phyloP scores from a whole-genome alignment of 805 yeast genomes.

The Saturnispora halmiae region DNA sequence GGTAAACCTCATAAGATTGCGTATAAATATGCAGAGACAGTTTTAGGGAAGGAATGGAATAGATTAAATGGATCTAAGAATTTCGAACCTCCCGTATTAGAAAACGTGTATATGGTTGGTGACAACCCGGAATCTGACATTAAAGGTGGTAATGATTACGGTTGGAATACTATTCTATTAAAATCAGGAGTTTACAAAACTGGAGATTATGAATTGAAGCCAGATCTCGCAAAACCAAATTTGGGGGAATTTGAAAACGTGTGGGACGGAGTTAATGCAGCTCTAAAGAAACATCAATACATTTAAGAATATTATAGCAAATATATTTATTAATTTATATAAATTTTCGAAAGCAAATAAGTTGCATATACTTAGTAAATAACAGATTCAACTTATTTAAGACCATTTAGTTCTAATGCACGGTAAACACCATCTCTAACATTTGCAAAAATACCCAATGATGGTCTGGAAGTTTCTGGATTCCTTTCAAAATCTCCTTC shows the following conservation, averaged over 20 bases:
- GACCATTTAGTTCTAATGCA: constrained; percentile 18
- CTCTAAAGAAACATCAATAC: constrained; percentile 14
- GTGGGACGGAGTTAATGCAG: constrained; percentile 32
- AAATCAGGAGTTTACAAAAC: constrained; percentile 81
- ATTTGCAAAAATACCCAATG: constrained; percentile 41
- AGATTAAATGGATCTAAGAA: constrained; percentile 17
- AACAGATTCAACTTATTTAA: constrained; percentile 5
- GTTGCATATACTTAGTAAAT: background rate
- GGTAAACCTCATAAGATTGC: constrained; percentile 79
- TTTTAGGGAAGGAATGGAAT: constrained; percentile 44
- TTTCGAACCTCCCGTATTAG: constrained; percentile 35
- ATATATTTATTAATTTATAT: background rate
- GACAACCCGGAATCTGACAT: constrained; percentile 95
- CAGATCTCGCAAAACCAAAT: constrained; percentile 33
- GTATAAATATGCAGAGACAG: constrained; percentile 72
- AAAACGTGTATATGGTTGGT: constrained; percentile 85
- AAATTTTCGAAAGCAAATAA: background rate
- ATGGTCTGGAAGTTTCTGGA: constrained; percentile 33
- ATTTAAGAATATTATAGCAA: background rate
- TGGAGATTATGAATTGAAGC: constrained; percentile 34
- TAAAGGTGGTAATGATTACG: constrained; percentile 74
- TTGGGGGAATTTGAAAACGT: constrained; percentile 44
- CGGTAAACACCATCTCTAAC: constrained; percentile 37
- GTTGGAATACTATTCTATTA: constrained; percentile 83
- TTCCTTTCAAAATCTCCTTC: constrained; percentile 41